Evolutionary conservation across 2,329 filamentous ascomycete species (phyloP).

Genomic region (Chrysosporium keratinophilum): DNA sequence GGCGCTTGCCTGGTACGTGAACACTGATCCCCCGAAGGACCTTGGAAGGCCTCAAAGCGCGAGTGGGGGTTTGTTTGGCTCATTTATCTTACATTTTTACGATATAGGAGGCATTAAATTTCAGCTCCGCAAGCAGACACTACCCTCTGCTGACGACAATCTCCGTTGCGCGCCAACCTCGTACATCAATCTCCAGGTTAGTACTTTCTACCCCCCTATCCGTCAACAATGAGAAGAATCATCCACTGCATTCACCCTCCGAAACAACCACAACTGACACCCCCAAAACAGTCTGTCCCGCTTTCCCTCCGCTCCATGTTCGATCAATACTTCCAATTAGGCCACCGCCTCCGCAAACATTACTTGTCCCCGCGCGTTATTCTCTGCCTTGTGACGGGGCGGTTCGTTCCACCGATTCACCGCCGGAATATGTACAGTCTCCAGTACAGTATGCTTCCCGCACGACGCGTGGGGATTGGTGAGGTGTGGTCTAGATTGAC

Average conservation of each 20-base stretch:
- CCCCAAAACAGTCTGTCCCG: conserved; percentile 59
- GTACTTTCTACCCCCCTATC: conserved; percentile 15
- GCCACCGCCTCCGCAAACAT: conserved; percentile 82
- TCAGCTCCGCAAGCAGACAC: conserved; percentile 64
- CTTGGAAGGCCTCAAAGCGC: not conserved
- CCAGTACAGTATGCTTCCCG: conserved; percentile 95
- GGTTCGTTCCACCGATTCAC: conserved; percentile 90
- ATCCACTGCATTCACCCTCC: not conserved
- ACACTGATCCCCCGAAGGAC: conserved; percentile 11
- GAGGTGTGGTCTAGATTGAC: conserved; percentile 76
- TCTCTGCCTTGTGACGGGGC: conserved; percentile 75
- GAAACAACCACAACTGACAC: not conserved
- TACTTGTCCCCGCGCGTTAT: conserved; percentile 85
- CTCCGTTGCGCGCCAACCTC: conserved; percentile 53
- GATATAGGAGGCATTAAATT: conserved; percentile 70
- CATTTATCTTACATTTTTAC: conserved; percentile 8
- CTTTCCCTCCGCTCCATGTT: conserved; percentile 91
- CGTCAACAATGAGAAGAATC: not conserved
- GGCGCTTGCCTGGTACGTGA: conserved; percentile 64
- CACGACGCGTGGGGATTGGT: conserved; percentile 62
- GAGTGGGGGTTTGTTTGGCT: not conserved
- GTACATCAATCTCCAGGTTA: conserved; percentile 75
- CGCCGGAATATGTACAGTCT: conserved; percentile 89
- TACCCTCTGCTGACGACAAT: conserved; percentile 23
- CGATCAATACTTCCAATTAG: conserved; percentile 92